Evolutionary conservation across 2,329 filamentous ascomycete species (phyloP).

Genomic region (Aspergillus sp.): DNA sequence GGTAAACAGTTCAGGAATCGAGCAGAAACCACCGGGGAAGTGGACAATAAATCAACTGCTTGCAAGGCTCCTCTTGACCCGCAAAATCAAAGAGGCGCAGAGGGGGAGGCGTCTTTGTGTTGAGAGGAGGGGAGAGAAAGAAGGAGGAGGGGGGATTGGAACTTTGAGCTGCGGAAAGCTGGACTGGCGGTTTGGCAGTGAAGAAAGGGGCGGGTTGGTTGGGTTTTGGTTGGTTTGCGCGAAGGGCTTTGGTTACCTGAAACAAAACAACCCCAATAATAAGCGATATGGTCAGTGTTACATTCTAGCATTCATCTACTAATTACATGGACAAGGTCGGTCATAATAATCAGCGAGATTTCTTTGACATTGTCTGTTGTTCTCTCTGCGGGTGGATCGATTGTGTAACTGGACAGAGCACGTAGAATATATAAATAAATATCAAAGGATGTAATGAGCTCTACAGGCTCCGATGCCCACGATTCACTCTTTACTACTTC

Average conservation of each 20-base stretch:
- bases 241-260: slow-evolving; percentile 12
- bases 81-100: not conserved
- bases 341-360: too few relatives aligned
- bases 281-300: not conserved
- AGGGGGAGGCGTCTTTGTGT: not conserved
- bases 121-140: not conserved
- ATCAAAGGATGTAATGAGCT: too few relatives aligned
- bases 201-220: slow-evolving; percentile 18
- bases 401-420: too few relatives aligned
- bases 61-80: not conserved
- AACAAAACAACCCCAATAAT: slow-evolving; percentile 15
- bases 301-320: too few relatives aligned
- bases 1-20: slow-evolving; percentile 24
- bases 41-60: slow-evolving; percentile 9
- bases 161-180: slow-evolving; percentile 4
- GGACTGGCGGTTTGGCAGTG: slow-evolving; percentile 1
- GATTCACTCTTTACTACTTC: not conserved
- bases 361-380: too few relatives aligned
- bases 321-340: too few relatives aligned
- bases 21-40: slow-evolving; percentile 20
- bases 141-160: not conserved
- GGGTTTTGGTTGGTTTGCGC: not conserved
- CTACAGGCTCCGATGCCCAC: not conserved
- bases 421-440: too few relatives aligned
- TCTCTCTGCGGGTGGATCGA: too few relatives aligned